A percentile compares a stretch with the other conserved stretches of the same genome.
Conservation (phyloP, 441 rosid species). For the Aquilaria agallochum region DNA sequence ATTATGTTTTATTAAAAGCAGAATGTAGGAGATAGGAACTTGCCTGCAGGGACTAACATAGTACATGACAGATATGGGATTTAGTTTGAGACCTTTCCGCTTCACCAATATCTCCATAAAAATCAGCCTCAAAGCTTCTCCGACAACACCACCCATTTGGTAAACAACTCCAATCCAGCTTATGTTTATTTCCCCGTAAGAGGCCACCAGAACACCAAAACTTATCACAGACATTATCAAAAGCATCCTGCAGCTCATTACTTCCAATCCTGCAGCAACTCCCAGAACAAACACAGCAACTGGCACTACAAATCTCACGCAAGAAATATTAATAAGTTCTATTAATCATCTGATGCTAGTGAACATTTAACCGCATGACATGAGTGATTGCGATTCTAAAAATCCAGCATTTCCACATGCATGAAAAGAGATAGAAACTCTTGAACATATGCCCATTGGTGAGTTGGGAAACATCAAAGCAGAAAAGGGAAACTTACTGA, state of each 20-base stretch:
- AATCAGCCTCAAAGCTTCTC: constrained; percentile 89
- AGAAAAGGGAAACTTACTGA: constrained; percentile 47
- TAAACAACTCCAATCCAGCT: constrained; percentile 94
- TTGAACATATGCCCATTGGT: no score
- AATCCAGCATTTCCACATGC: no score
- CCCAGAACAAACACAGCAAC: constrained; percentile 96
- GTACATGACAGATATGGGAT: constrained; percentile 88
- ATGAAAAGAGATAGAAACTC: no score
- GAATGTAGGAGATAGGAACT: constrained; percentile 16
- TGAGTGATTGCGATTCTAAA: no score
- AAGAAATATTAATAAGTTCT: constrained; percentile 7
- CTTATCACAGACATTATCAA: constrained; percentile 92
- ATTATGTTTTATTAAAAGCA: neutral
- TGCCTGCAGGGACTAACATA: constrained; percentile 98
- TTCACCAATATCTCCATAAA: constrained; percentile 95
- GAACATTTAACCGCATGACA: neutral
- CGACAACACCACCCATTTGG: constrained; percentile 98
- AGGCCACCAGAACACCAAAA: constrained; percentile 92
- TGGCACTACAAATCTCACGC: constrained; percentile 73
- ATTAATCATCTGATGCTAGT: no score
- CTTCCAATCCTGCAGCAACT: constrained; percentile 88
- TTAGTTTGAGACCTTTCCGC: constrained; percentile 88
- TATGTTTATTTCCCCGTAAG: constrained; percentile 84
- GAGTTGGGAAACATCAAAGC: no score
- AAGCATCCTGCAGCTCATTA: constrained; percentile 93